Conservation (phyloP, 2,329 filamentous ascomycete species). For the Diplodia scrobiculata region DNA sequence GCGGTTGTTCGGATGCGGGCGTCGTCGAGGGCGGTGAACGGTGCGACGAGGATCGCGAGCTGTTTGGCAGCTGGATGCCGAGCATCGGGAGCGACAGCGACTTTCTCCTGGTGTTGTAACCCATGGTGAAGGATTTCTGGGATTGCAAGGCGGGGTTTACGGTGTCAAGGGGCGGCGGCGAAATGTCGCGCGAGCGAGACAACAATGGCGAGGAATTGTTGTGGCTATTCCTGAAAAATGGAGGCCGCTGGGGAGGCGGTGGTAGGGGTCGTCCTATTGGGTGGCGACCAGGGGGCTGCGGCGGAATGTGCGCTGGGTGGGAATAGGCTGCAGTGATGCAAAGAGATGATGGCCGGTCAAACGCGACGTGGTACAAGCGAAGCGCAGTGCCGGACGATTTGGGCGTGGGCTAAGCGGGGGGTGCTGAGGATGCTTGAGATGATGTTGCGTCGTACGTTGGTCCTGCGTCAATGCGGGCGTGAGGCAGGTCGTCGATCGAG, state of each 20-base stretch:
- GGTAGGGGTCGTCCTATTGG: conserved; percentile 28
- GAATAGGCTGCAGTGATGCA: no score
- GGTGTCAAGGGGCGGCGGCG: conserved; percentile 34
- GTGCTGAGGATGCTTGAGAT: no score
- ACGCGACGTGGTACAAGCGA: conserved; percentile 20
- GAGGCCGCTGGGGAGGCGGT: conserved; percentile 21
- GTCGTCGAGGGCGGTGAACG: conserved; percentile 65
- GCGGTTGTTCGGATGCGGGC: conserved; percentile 54
- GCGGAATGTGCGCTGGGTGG: conserved; percentile 5
- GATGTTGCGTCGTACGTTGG: conserved; percentile 4
- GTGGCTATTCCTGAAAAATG: conserved; percentile 26
- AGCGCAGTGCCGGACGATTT: conserved; percentile 11
- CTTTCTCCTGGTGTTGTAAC: conserved; percentile 96
- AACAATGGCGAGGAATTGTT: conserved; percentile 21
- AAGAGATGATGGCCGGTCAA: neutral
- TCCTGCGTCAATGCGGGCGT: conserved; percentile 26
- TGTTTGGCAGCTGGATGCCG: conserved; percentile 78
- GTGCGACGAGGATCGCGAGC: conserved; percentile 53
- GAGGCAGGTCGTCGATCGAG: neutral
- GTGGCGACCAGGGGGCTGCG: conserved; percentile 25
- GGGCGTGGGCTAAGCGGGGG: neutral
- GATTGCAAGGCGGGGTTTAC: conserved; percentile 30
- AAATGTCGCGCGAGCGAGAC: conserved; percentile 36
- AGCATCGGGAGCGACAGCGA: conserved; percentile 89
- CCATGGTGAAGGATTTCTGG: conserved; percentile 58